These are phyloP conservation scores for Mycena albidolilacea DNA, from an alignment of 768 basidiomycete species.

Conservation along the genomic window DNA sequence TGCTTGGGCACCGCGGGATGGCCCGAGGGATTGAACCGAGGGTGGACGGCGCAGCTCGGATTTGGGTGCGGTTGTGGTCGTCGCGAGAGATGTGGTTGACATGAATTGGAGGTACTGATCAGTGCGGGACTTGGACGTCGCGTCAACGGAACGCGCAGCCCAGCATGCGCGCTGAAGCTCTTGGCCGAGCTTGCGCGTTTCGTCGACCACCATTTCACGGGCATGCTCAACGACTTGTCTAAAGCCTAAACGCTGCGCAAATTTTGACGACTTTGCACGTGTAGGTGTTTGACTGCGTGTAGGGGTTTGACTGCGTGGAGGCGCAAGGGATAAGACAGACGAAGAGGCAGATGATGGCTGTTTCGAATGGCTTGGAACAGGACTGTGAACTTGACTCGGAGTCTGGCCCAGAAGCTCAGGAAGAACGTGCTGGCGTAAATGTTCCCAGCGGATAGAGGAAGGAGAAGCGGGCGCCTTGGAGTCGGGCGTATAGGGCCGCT, in stretches of 20 bases:
- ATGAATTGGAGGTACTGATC: constrained; percentile 58
- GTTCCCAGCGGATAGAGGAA: constrained; percentile 66
- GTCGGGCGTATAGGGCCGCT: constrained; percentile 62
- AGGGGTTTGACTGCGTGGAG: constrained; percentile 52
- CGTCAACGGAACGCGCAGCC: constrained; percentile 64
- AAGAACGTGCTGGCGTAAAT: constrained; percentile 68
- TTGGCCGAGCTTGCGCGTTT: constrained; percentile 64
- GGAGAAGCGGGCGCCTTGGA: constrained; percentile 57
- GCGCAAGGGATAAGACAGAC: constrained; percentile 41
- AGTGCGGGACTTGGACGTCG: constrained; percentile 39
- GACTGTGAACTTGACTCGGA: constrained; percentile 32
- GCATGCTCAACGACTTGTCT: constrained; percentile 78
- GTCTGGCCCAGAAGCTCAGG: constrained; percentile 41
- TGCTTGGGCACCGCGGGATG: constrained; percentile 41
- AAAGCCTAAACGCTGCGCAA: constrained; percentile 67
- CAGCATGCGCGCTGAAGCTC: constrained; percentile 72
- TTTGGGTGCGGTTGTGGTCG: constrained; percentile 46
- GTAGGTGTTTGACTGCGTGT: constrained; percentile 51
- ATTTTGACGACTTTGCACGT: constrained; percentile 59
- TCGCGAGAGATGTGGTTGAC: constrained; percentile 51
- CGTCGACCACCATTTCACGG: constrained; percentile 64
- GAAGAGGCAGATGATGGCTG: constrained; percentile 48
- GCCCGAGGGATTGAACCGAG: constrained; percentile 54
- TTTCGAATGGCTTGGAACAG: constrained; percentile 46
- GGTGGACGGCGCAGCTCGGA: constrained; percentile 60